A percentile compares a stretch with the other conserved stretches of the same genome.
Evolutionary conservation across 306 rosid genomes (phyloP).

Genomic region (Aeschynomene evenia): DNA sequence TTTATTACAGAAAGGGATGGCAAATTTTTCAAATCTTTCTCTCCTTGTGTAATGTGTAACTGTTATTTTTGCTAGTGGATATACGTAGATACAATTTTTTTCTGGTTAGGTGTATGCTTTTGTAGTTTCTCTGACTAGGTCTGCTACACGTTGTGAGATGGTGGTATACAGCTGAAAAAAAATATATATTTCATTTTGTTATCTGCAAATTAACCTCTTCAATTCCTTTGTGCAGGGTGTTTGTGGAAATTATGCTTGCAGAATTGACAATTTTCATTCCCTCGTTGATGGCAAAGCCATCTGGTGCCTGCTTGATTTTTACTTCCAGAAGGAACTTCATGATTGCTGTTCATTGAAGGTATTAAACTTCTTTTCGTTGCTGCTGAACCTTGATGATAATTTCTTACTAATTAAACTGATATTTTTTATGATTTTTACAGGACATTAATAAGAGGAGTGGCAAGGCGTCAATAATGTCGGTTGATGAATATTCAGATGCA

Average conservation of each 20-base stretch:
- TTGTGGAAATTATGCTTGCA: slow-evolving; percentile 63
- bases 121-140: background rate
- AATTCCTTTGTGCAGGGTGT: slow-evolving; percentile 60
- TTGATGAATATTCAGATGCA: slow-evolving; percentile 69
- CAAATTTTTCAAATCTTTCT: slow-evolving; percentile 4
- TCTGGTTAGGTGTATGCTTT: background rate
- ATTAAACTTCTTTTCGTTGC: slow-evolving; percentile 31
- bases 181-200: background rate
- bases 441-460: slow-evolving; percentile 44
- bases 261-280: slow-evolving; percentile 54
- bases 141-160: background rate
- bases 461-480: slow-evolving; percentile 68
- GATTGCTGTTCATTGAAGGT: slow-evolving; percentile 69
- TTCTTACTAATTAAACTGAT: slow-evolving; percentile 13
- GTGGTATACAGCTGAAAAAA: background rate
- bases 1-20: background rate
- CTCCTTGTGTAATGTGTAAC: background rate
- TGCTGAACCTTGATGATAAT: slow-evolving; percentile 4
- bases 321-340: slow-evolving; percentile 76
- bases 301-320: slow-evolving; percentile 94
- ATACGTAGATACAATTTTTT: slow-evolving; percentile 10
- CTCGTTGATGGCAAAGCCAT: slow-evolving; percentile 93
- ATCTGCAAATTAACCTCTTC: background rate
- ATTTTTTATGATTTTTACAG: slow-evolving; percentile 42
- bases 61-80: background rate